Evolutionary conservation across 257 asterid species (phyloP), one percentile per base, ranked within the genome.

Genomic region (Jaltomata sinuosa): DNA sequence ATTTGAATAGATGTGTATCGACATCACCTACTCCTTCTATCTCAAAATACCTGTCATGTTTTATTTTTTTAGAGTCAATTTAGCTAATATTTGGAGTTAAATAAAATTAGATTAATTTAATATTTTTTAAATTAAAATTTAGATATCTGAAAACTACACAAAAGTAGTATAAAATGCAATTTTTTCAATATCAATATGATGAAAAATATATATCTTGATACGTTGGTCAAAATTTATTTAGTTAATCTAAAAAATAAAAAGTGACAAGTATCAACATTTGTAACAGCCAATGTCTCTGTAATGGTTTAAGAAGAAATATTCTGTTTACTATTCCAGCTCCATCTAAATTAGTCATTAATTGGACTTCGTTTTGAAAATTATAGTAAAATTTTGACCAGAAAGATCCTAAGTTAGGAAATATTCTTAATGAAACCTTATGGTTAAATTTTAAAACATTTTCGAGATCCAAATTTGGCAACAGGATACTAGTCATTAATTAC

Each of bases 41-140:
- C 2, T 5, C 2, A 29, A 0, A 29, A 29, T 25, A 61, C 5
- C 14, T 62, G 10, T 61, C 1, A 12, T 22, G 18, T 59, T 61
- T 61, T 8, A 2, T 0, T 27, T 25, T 5, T 12, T 0, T 0
- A 25, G 0, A 25, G 2, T 61, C 0, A 25, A 14, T 62, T 14
- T 62, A 14, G 2, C 5, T 62, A 62, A 2, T 29, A 0, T 62
- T 62, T 4, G 1, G 14, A 29, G 1, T 5, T 22, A 25, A 27
- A 61, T 61, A 10, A 12, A 1, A 61, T 61, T 27, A 49, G 6
- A 49, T 11, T 47, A 12, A 36, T 36, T 36, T 36, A 36, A 36
- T 1, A 36, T 36, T 36, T n/a, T 36, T 36, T 3, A 36, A 3
- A 0, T 36, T 36, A 36, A 36, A 36, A 36, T 38, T 38, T 38